These are phyloP conservation scores for Drechslerella coelobrocha DNA, from an alignment of 2,329 filamentous ascomycete genomes.

Conservation along the genomic window DNA sequence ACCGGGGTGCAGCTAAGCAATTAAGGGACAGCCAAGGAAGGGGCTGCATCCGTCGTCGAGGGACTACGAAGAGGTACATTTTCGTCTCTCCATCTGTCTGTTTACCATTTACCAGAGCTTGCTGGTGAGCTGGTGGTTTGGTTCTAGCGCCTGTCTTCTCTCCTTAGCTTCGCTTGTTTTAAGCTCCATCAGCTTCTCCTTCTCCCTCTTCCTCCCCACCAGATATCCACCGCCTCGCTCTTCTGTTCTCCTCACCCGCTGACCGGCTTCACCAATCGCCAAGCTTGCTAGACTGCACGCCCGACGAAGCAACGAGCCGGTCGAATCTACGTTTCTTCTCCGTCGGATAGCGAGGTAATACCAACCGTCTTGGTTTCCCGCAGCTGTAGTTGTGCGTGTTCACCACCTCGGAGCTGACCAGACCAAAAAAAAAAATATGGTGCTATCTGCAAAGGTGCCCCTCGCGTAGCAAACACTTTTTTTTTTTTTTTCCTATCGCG, in stretches of 20 bases:
- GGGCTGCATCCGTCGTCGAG: not conserved
- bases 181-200: conserved; percentile 25
- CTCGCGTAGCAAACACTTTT: conserved; percentile 47
- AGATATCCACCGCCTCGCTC: conserved; percentile 15
- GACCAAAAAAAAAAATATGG: conserved; percentile 10
- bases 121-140: not conserved
- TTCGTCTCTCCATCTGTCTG: too few species aligned
- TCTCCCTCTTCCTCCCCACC: conserved; percentile 23
- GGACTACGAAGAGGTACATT: not conserved
- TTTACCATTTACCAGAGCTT: not conserved
- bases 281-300: not conserved
- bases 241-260: conserved; percentile 10
- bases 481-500: conserved; percentile 47
- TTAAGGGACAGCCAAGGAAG: not conserved
- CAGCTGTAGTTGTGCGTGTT: conserved; percentile 36
- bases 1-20: not conserved
- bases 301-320: not conserved
- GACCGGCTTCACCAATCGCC: conserved; percentile 11
- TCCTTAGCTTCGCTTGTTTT: conserved; percentile 29
- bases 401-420: conserved; percentile 36
- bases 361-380: conserved; percentile 14
- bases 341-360: conserved; percentile 34
- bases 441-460: conserved; percentile 37
- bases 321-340: not conserved
- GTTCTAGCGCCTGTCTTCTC: not conserved